Conservation (phyloP, 2,329 filamentous ascomycete species). For the Allantophomopsis lycopodina region DNA sequence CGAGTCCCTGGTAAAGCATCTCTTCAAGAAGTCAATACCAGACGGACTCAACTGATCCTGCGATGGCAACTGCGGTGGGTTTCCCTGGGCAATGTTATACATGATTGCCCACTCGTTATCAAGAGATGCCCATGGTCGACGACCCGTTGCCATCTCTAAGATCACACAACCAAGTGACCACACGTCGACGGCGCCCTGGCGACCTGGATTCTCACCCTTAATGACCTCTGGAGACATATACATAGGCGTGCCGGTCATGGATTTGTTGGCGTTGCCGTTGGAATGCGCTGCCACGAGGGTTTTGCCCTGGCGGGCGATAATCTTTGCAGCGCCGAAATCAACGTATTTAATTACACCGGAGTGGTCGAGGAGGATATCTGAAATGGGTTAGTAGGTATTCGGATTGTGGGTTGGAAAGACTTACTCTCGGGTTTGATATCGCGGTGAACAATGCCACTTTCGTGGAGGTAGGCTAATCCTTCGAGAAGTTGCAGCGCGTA, state of each 20-base stretch:
- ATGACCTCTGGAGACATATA: constrained; percentile 99
- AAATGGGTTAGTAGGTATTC: constrained; percentile 4
- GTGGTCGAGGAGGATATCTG: constrained; percentile 89
- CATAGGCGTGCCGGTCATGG: constrained; percentile 97
- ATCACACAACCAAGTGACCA: constrained; percentile 97
- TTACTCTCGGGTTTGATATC: constrained; percentile 96
- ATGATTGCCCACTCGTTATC: constrained; percentile 99
- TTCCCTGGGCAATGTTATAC: constrained; percentile 98
- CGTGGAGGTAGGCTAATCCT: constrained; percentile 85
- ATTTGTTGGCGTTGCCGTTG: constrained; percentile 55
- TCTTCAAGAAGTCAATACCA: constrained; percentile 78
- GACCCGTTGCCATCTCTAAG: constrained; percentile 91
- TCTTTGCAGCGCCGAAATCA: constrained; percentile 93
- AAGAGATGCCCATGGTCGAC: constrained; percentile 84
- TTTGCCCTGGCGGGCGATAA: constrained; percentile 86
- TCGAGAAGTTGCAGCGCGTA: constrained; percentile 91
- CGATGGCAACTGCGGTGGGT: constrained; percentile 73
- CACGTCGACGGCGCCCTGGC: constrained; percentile 79
- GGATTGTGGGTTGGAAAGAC: constrained; percentile 19
- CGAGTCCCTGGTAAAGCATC: constrained; percentile 80
- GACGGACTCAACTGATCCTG: constrained; percentile 70
- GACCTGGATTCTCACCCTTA: constrained; percentile 69
- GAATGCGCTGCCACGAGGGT: constrained; percentile 58
- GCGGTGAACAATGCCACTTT: constrained; percentile 82
- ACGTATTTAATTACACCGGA: constrained; percentile 99